phyloP scores from a whole-genome alignment of 306 rosid genomes.

The Neltuma alba region DNA sequence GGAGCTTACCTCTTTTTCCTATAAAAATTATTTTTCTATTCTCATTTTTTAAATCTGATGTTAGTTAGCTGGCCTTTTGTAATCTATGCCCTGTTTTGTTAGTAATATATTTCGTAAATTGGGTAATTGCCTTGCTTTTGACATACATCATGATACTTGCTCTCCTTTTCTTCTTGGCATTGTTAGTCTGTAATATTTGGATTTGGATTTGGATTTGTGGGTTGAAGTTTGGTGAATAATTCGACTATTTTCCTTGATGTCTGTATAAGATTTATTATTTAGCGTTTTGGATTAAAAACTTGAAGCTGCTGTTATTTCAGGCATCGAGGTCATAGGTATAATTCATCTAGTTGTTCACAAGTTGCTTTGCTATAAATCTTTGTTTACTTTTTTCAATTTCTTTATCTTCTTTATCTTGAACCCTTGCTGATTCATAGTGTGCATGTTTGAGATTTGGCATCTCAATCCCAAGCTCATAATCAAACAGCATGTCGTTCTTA shows the following conservation, averaged over 20 bases:
- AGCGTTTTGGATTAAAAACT: neutral
- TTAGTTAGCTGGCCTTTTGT: too few species aligned
- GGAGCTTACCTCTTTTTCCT: too few species aligned
- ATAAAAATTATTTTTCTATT: too few species aligned
- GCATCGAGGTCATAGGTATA: neutral
- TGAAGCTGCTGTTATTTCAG: neutral
- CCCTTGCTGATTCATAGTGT: neutral
- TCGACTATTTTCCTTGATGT: neutral
- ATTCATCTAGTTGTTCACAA: neutral
- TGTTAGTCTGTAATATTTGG: neutral
- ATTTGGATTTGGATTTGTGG: neutral
- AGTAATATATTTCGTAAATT: neutral
- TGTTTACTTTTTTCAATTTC: neutral
- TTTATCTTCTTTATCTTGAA: neutral
- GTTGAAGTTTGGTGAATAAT: neutral
- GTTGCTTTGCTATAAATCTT: neutral
- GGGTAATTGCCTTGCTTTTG: neutral
- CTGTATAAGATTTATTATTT: neutral
- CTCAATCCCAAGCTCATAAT: neutral
- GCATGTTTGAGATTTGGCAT: neutral
- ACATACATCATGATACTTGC: neutral
- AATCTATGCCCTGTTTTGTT: neutral
- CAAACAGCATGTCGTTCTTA: neutral
- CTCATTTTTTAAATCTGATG: too few species aligned
- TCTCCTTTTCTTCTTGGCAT: neutral